Base-by-base conservation (phyloP, 129 eudicot species). In the Lactuca saligna region DNA sequence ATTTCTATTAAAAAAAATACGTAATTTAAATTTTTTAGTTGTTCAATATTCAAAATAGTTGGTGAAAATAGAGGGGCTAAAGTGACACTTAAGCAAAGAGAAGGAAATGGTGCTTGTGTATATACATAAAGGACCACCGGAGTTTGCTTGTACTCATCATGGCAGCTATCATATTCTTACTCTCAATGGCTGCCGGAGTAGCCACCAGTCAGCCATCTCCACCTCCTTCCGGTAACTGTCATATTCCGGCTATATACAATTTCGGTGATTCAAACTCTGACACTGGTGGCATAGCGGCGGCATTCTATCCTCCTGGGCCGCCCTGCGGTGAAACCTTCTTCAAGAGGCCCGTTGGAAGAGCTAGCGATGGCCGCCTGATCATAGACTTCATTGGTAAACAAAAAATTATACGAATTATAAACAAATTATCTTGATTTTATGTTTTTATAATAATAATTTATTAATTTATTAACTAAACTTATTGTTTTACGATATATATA, bases 261-360 rank as follows among this genome's bases (percentile, higher is more conserved):
- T 90, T 90, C 31, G 95, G 97, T 1, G 97, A 90, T 68, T 90
- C 97, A n/a, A 90, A 90, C 57, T 90, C 95, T 0, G 97, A 90
- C 66, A 86, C 97, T 14, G 97, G 97, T 25, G 87, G 88, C 34
- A 81, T 74, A 10, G 78, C 95, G 7, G 94, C 97, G 17, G 91
- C 87, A 32, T 87, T 90, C 41, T 85, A 68, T 46, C 91, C 91
- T 14, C 68, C 78, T 3, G 75, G 76, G 7, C 51, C 81, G 2
- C 91, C 95, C 17, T 57, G 17, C 2, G 95, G 97, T 0, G 69
- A 78, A 54, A 82, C 91, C n/a, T 85, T 68, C 77, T 84, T 87
- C 68, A 77, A 69, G 31, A 64, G 81, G 66, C 97, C 95, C 0
- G 79, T 78, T 0, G 97, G 95, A 54, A 56, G 95, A 41, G 78